phyloP scores from a whole-genome alignment of 2,329 filamentous ascomycete species.

The Aureobasidium leucospermi region DNA sequence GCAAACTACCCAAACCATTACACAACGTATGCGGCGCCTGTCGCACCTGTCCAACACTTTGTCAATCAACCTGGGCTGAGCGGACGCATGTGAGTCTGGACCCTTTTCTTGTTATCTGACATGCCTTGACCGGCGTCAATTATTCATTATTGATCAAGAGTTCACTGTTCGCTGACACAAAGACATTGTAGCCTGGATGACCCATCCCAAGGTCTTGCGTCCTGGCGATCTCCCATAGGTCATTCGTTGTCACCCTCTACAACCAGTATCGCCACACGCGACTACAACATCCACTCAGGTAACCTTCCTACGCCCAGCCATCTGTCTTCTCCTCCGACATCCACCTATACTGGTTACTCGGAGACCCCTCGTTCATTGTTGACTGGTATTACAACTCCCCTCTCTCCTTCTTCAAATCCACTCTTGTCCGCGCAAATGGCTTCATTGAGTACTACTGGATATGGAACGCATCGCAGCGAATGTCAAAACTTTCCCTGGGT shows the following conservation, averaged over 20 bases:
- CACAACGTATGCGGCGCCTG: constrained; percentile 24
- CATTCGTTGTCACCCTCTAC: constrained; percentile 5
- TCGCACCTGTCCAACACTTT: constrained; percentile 31
- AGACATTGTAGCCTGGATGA: constrained; percentile 9
- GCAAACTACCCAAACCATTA: constrained; percentile 29
- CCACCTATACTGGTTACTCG: constrained; percentile 24
- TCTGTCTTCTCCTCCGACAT: constrained; percentile 22
- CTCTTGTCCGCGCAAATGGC: constrained; percentile 22
- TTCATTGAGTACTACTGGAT: constrained; percentile 20
- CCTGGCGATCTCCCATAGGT: constrained; percentile 20
- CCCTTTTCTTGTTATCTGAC: constrained; percentile 18
- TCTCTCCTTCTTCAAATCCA: constrained; percentile 16
- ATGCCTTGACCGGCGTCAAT: constrained; percentile 10
- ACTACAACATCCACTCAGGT: constrained; percentile 21
- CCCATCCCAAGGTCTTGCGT: constrained; percentile 20
- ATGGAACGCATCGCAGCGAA: constrained; percentile 22
- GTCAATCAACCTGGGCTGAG: constrained; percentile 32
- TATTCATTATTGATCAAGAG: constrained; percentile 18
- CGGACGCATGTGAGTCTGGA: constrained; percentile 38
- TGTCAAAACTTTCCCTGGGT: constrained; percentile 39
- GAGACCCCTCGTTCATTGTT: constrained; percentile 26
- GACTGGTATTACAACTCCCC: constrained; percentile 20
- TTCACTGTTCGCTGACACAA: constrained; percentile 17
- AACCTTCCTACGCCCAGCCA: constrained; percentile 24
- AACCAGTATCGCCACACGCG: neutral